These are phyloP conservation scores for Pseudisothecium myosuroides DNA, from an alignment of 225 moss, liverwort and hornwort genomes.

Conservation along the genomic window DNA sequence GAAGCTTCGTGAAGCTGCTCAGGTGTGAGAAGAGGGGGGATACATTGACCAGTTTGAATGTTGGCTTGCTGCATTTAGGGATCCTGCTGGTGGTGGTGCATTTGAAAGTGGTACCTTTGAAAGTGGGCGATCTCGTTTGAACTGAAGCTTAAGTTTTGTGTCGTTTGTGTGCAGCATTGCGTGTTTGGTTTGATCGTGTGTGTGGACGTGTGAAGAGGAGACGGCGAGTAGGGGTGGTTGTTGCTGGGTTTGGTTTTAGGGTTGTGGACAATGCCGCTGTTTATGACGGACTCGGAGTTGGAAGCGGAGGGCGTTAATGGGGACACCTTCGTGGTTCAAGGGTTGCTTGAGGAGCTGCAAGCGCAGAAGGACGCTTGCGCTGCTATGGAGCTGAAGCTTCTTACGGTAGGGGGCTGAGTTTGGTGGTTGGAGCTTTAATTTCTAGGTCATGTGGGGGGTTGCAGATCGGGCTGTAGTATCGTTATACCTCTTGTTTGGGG, in stretches of 20 bases:
- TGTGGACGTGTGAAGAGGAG: background rate
- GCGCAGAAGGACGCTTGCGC: conserved; percentile 62
- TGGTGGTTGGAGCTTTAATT: background rate
- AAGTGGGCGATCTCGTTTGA: background rate
- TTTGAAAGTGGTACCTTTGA: background rate
- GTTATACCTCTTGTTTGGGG: background rate
- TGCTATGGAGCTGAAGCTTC: conserved; percentile 62
- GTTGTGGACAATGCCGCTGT: background rate
- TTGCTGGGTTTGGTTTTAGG: background rate
- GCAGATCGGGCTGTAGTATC: background rate
- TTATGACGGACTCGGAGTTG: conserved; percentile 14
- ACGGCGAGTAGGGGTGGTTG: background rate
- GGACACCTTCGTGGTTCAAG: conserved; percentile 34
- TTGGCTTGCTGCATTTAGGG: background rate
- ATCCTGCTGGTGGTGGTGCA: background rate
- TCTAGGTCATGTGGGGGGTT: background rate
- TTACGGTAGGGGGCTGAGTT: conserved; percentile 3
- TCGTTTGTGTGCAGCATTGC: background rate
- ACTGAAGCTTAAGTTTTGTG: background rate
- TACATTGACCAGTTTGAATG: background rate
- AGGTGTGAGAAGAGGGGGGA: background rate
- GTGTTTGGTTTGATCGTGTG: background rate
- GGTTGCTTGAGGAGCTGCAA: conserved; percentile 59
- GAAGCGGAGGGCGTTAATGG: conserved; percentile 23
- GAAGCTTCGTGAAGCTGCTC: background rate